Percentiles rank a stretch among this genome's conserved stretches.
These are phyloP conservation scores for Yamadazyma aaseri DNA, from an alignment of 1,139 yeast genomes.

Conservation along the genomic window DNA sequence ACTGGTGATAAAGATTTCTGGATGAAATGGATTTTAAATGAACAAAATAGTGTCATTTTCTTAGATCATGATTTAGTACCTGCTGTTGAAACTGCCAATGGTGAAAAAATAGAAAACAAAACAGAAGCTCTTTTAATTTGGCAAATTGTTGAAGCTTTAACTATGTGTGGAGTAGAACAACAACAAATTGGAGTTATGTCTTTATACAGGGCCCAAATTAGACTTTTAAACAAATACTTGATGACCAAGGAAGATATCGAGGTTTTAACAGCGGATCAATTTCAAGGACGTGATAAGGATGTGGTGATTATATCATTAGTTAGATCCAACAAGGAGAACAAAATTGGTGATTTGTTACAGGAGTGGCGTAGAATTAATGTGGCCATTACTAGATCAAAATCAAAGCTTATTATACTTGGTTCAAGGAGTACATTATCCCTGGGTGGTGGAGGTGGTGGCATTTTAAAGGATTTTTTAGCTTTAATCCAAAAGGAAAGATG, in stretches of 20 bases:
- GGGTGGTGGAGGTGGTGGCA: slow-evolving; percentile 42
- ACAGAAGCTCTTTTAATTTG: slow-evolving; percentile 67
- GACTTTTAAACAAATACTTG: slow-evolving; percentile 49
- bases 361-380: slow-evolving; percentile 95
- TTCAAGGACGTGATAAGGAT: slow-evolving; percentile 94
- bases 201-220: slow-evolving; percentile 78
- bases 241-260: slow-evolving; percentile 52
- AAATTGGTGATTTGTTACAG: slow-evolving; percentile 73
- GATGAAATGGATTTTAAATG: slow-evolving; percentile 32
- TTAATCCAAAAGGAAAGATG: slow-evolving; percentile 61
- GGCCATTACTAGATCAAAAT: slow-evolving; percentile 86
- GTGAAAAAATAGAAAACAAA: slow-evolving; percentile 70
- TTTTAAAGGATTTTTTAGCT: slow-evolving; percentile 61
- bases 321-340: slow-evolving; percentile 66
- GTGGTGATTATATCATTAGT: slow-evolving; percentile 86
- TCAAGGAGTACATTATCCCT: slow-evolving; percentile 60
- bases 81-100: slow-evolving; percentile 54
- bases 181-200: slow-evolving; percentile 82
- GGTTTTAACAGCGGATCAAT: slow-evolving; percentile 89
- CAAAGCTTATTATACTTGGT: slow-evolving; percentile 81
- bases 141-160: slow-evolving; percentile 61
- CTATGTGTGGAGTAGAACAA: slow-evolving; percentile 59
- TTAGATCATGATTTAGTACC: slow-evolving; percentile 72
- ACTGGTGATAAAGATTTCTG: slow-evolving; percentile 21
- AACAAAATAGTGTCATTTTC: slow-evolving; percentile 61